Evolutionary conservation across 352 stramenopile genomes (phyloP), one percentile per base, ranked within the genome.

Genomic region (Pythium volutum): DNA sequence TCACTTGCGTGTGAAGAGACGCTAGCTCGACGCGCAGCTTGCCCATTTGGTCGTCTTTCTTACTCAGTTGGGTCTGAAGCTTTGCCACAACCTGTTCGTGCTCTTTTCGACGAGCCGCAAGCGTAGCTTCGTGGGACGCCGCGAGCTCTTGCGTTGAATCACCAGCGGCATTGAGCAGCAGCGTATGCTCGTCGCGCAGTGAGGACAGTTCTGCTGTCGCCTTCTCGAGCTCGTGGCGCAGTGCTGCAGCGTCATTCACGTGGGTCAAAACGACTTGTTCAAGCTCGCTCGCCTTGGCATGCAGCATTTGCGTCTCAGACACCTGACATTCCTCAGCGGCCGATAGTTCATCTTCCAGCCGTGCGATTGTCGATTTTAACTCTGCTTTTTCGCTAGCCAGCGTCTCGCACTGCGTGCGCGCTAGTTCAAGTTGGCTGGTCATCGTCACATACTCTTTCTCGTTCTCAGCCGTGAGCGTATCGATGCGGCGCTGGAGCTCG

Each of bases 1-100:
- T 66, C 18, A 66, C 51, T 31, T 66, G 59, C 6, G 59, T 66
- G 31, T 66, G 59, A 0, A 66, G 36, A 18, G 59, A 66, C 3
- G 59, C 59, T 11, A 59, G 22, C 26, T 66, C 59, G 20, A 60
- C 42, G 10, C 43, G 50, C 11, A 66, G 43, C 43, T 55, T 66
- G 25, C 23, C 59, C 53, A 66, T 51, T 38, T 55, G 51, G 1
- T 38, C 59, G 20, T 66, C 51, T 25, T 56, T 56, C 11, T 61
- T 36, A 18, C 20, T 27, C 1, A 66, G 2, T 3, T 42, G 46
- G 26, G 49, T 23, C 36, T 66, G n/a, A 1, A 58, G 26, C 25
- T 51, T 42, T 18, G 14, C 31, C 14, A 54, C 20, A 1, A 38
- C 26, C 16, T 46, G 23, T 2, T 64, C 50, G 25, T 55, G 22